These are phyloP conservation scores for Globisporangium middletonii DNA, from an alignment of 352 stramenopile genomes.

Conservation along the genomic window DNA sequence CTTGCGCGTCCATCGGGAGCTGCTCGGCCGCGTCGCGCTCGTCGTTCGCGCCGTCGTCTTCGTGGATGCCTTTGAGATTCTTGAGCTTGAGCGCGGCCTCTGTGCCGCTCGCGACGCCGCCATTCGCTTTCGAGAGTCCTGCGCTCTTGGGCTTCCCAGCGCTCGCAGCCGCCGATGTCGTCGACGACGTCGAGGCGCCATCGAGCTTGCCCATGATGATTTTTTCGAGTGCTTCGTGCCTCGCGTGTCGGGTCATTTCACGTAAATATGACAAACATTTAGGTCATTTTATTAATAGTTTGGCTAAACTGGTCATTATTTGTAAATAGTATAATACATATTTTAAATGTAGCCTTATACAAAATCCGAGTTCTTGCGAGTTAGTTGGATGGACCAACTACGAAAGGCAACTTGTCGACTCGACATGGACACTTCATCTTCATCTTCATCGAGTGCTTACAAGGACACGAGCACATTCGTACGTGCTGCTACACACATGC, in stretches of 20 bases:
- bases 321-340: too few species aligned
- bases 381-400: too few species aligned
- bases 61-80: constrained; percentile 53
- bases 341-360: too few species aligned
- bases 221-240: too few species aligned
- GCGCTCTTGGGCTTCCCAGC: constrained; percentile 11
- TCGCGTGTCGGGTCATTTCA: too few species aligned
- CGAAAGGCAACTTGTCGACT: too few species aligned
- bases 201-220: too few species aligned
- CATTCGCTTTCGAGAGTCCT: constrained; percentile 9
- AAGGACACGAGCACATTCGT: neutral
- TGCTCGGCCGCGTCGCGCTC: constrained; percentile 33
- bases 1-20: constrained; percentile 53
- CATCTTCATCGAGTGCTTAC: neutral
- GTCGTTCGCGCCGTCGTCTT: constrained; percentile 47
- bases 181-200: neutral
- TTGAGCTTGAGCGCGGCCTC: constrained; percentile 41
- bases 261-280: too few species aligned
- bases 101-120: constrained; percentile 17
- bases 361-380: too few species aligned
- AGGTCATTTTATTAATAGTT: too few species aligned
- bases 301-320: too few species aligned
- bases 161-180: neutral
- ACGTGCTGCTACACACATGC: neutral
- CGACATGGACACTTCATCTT: too few species aligned